These are phyloP conservation scores for Cercophora scortea DNA, from an alignment of 495 filamentous ascomycete species.

Conservation along the genomic window DNA sequence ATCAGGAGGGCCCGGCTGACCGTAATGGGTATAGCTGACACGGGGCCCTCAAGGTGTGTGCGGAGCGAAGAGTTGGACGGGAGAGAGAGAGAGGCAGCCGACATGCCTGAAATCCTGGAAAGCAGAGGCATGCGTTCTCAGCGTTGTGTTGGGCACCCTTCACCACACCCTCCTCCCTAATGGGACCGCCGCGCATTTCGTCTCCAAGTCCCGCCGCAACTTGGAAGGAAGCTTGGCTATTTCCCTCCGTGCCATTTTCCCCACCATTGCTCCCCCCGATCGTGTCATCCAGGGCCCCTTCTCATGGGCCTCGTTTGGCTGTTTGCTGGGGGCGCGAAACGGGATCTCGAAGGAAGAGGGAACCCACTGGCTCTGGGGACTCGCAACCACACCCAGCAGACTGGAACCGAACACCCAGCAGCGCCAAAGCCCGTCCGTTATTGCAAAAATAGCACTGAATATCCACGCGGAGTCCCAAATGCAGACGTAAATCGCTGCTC, in stretches of 20 bases:
- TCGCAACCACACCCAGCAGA: conserved; percentile 3
- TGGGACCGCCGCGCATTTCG: no score
- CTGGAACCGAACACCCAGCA: conserved; percentile 4
- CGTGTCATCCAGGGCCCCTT: neutral
- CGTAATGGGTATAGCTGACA: conserved; percentile 1
- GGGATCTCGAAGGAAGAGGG: conserved; percentile 1
- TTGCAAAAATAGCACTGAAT: conserved; percentile 5
- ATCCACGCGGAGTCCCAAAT: neutral
- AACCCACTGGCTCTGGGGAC: conserved; percentile 10
- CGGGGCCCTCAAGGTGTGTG: conserved; percentile 2
- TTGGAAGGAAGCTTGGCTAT: no score
- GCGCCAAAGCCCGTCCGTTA: neutral
- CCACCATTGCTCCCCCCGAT: neutral
- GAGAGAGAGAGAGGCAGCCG: conserved; percentile 8
- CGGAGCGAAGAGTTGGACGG: neutral
- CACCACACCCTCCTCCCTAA: no score
- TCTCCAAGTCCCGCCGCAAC: no score
- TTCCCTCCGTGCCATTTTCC: neutral
- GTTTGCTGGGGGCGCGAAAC: conserved; percentile 1
- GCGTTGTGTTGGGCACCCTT: neutral
- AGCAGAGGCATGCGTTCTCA: no score
- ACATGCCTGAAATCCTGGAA: neutral
- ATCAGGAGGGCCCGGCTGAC: conserved; percentile 9
- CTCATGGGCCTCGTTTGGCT: neutral
- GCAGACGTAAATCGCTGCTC: neutral